Conservation (phyloP, 345 rosid genomes). For the Eucalyptus viminalis region DNA sequence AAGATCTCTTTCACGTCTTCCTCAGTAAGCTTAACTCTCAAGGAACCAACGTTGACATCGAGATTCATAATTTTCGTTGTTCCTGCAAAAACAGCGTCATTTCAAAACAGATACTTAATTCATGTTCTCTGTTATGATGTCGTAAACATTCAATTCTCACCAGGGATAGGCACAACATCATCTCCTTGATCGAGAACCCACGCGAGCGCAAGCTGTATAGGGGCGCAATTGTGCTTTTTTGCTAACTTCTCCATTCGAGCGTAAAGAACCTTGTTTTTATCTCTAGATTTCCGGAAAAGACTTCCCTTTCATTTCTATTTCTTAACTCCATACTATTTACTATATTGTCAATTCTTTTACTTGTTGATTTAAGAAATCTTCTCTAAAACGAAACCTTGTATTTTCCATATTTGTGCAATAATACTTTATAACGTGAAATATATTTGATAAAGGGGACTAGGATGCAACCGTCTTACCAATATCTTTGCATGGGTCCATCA, state of each 20-base stretch:
- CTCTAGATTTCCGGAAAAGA: too few relatives aligned
- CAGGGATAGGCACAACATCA: slow-evolving; percentile 30
- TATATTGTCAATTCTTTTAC: too few relatives aligned
- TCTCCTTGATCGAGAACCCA: slow-evolving; percentile 30
- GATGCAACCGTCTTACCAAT: too few relatives aligned
- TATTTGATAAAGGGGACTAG: too few relatives aligned
- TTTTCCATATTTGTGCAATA: too few relatives aligned
- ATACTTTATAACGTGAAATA: too few relatives aligned
- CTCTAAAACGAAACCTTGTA: too few relatives aligned
- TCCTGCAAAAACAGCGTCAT: neutral
- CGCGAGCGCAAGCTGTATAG: slow-evolving; percentile 28
- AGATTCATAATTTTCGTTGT: slow-evolving; percentile 15
- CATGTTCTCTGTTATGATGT: neutral
- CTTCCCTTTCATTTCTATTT: too few relatives aligned
- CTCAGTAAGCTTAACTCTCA: slow-evolving; percentile 8
- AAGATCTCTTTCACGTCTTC: slow-evolving; percentile 17
- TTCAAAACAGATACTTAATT: neutral
- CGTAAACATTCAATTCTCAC: neutral
- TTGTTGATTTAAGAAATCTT: too few relatives aligned
- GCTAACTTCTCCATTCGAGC: slow-evolving; percentile 8
- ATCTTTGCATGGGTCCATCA: too few relatives aligned
- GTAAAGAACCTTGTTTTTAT: slow-evolving; percentile 2
- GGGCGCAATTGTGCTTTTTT: slow-evolving; percentile 4
- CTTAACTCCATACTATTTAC: too few relatives aligned
- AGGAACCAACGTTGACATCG: slow-evolving; percentile 1